These are phyloP conservation scores for Dendrobium catenatum DNA, from an alignment of 106 monocot genomes.

Conservation along the genomic window DNA sequence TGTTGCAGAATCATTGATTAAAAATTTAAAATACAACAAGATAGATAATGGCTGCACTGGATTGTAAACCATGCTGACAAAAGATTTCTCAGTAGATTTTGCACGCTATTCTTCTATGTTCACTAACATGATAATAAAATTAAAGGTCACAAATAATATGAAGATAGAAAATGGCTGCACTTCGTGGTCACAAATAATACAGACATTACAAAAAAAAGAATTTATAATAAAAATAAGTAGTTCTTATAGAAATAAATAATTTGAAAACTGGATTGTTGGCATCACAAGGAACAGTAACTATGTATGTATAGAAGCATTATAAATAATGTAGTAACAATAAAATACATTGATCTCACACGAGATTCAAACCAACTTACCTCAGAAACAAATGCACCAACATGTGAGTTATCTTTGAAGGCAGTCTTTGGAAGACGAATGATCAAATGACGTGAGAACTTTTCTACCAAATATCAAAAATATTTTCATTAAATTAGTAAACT, in stretches of 20 bases:
- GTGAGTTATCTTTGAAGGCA: slow-evolving; percentile 92
- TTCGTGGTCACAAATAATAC: background rate
- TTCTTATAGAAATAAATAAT: background rate
- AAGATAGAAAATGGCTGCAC: background rate
- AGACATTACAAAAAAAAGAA: background rate
- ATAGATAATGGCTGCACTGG: background rate
- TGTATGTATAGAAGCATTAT: background rate
- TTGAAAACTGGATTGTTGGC: background rate
- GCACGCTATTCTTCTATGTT: background rate
- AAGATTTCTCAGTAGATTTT: background rate
- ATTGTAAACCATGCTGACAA: background rate
- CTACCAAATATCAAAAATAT: slow-evolving; percentile 25
- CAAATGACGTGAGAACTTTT: slow-evolving; percentile 96
- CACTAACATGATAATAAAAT: background rate
- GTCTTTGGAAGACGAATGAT: slow-evolving; percentile 61
- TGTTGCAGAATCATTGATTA: background rate
- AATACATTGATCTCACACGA: background rate
- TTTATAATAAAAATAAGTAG: background rate
- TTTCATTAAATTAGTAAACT: background rate
- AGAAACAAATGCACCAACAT: slow-evolving; percentile 88
- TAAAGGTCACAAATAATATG: background rate
- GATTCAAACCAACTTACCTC: slow-evolving; percentile 43
- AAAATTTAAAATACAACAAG: background rate
- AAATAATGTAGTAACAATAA: background rate
- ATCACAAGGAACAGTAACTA: background rate